Evolutionary conservation across 495 filamentous ascomycete genomes (phyloP).

Genomic region (Alectoria sarmentosa): DNA sequence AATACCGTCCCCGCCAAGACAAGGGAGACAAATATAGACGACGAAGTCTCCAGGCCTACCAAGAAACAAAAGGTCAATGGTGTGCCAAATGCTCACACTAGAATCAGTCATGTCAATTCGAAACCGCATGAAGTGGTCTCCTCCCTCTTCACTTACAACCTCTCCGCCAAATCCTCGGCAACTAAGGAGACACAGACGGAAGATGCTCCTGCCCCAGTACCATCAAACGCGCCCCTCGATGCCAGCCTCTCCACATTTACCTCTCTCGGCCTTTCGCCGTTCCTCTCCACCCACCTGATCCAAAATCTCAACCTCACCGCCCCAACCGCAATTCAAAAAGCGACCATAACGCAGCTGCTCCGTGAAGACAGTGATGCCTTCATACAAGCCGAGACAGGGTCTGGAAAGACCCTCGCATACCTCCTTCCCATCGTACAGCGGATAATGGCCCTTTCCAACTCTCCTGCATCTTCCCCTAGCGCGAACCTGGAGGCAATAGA

Average conservation of each 20-base stretch:
- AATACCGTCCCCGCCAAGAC: conserved; percentile 9
- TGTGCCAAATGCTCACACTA: conserved; percentile 24
- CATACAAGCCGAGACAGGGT: conserved; percentile 94
- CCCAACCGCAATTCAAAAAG: conserved; percentile 91
- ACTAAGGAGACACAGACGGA: conserved; percentile 29
- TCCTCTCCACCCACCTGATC: conserved; percentile 72
- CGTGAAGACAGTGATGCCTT: conserved; percentile 86
- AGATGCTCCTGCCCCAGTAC: conserved; percentile 51
- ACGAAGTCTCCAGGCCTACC: conserved; percentile 27
- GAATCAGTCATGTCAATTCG: conserved; percentile 19
- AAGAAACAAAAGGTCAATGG: conserved; percentile 39
- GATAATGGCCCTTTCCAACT: conserved; percentile 66
- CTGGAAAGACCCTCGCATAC: conserved; percentile 94
- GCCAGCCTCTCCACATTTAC: conserved; percentile 78
- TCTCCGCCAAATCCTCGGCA: conserved; percentile 50
- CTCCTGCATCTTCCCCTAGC: conserved; percentile 20
- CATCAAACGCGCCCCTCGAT: conserved; percentile 94
- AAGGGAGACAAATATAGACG: background rate
- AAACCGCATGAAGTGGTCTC: conserved; percentile 62
- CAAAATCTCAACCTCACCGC: conserved; percentile 82
- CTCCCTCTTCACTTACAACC: conserved; percentile 86
- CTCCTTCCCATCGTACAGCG: conserved; percentile 84
- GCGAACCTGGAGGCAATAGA: conserved; percentile 27
- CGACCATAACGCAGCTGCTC: conserved; percentile 69
- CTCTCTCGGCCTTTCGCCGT: conserved; percentile 67